A percentile compares a stretch with the other conserved stretches of the same genome.
Conservation (phyloP, 192 early-diverging fungal species). For the Gorgonomyces haynaldii region DNA sequence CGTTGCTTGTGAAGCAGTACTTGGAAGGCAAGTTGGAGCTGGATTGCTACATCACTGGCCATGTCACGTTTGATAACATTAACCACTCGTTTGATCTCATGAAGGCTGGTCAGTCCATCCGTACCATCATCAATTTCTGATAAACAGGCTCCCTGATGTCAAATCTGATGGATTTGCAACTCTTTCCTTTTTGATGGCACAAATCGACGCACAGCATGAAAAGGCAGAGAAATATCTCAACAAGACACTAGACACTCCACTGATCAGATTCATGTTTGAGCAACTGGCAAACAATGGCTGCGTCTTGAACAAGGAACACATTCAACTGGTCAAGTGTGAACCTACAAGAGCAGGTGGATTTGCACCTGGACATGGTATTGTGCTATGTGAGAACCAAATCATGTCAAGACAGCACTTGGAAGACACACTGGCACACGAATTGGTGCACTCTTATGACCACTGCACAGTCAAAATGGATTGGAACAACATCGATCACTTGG, state of each 20-base stretch:
- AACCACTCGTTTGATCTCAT: slow-evolving; percentile 91
- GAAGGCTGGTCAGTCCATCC: slow-evolving; percentile 51
- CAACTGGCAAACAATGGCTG: too few relatives aligned
- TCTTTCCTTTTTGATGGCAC: too few relatives aligned
- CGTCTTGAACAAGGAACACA: too few relatives aligned
- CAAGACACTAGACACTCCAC: too few relatives aligned
- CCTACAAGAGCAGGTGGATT: slow-evolving; percentile 78
- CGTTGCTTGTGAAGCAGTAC: slow-evolving; percentile 78
- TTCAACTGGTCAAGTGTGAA: too few relatives aligned
- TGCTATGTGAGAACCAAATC: slow-evolving; percentile 81
- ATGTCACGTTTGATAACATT: slow-evolving; percentile 67
- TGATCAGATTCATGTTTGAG: too few relatives aligned
- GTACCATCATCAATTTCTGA: slow-evolving; percentile 22
- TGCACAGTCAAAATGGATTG: slow-evolving; percentile 33
- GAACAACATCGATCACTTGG: slow-evolving; percentile 33
- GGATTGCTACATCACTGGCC: slow-evolving; percentile 82
- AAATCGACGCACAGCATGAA: too few relatives aligned
- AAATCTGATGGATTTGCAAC: too few relatives aligned
- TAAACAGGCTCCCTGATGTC: too few relatives aligned
- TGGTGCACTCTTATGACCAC: slow-evolving; percentile 46
- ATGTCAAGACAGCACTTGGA: slow-evolving; percentile 71
- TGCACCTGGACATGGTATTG: slow-evolving; percentile 56
- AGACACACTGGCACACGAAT: slow-evolving; percentile 87
- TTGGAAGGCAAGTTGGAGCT: slow-evolving; percentile 73
- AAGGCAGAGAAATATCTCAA: too few relatives aligned